Conservation (phyloP, 768 basidiomycete genomes). For the Ramaria rubella region DNA sequence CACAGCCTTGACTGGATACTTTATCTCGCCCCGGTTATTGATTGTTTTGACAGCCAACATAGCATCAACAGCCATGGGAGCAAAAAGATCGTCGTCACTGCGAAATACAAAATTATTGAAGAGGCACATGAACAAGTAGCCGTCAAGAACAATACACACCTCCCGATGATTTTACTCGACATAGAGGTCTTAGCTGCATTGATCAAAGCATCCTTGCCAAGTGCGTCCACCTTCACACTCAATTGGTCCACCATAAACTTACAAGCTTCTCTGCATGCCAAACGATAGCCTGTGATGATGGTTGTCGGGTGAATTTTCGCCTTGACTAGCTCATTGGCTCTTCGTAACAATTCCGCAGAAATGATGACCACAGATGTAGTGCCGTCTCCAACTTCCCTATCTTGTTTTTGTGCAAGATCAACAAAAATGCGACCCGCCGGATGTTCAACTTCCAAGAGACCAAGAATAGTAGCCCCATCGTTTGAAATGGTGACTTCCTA, state of each 20-base stretch:
- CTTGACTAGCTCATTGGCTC: conserved; percentile 97
- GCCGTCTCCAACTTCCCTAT: conserved; percentile 98
- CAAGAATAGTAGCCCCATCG: conserved; percentile 98
- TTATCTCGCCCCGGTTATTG: conserved; percentile 90
- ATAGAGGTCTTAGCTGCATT: conserved; percentile 98
- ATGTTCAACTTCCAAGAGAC: conserved; percentile 88
- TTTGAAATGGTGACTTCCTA: conserved; percentile 99
- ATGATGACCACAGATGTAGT: conserved; percentile 98
- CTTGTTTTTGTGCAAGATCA: conserved; percentile 97
- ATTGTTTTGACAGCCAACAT: conserved; percentile 96
- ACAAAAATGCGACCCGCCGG: conserved; percentile 97
- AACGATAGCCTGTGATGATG: conserved; percentile 95
- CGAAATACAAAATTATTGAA: conserved; percentile 5
- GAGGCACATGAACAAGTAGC: not conserved
- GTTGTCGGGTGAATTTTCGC: conserved; percentile 98
- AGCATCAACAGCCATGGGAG: conserved; percentile 97
- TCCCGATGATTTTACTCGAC: conserved; percentile 97
- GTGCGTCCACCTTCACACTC: conserved; percentile 84
- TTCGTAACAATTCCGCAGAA: conserved; percentile 91
- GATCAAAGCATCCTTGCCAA: conserved; percentile 88
- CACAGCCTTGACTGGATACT: conserved; percentile 99
- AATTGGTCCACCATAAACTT: conserved; percentile 97
- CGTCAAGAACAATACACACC: conserved; percentile 48
- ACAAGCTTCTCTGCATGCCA: conserved; percentile 95
- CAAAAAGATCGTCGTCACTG: conserved; percentile 96